Evolutionary conservation across 2,329 filamentous ascomycete species (phyloP).

Genomic region (Pseudocercospora musae): DNA sequence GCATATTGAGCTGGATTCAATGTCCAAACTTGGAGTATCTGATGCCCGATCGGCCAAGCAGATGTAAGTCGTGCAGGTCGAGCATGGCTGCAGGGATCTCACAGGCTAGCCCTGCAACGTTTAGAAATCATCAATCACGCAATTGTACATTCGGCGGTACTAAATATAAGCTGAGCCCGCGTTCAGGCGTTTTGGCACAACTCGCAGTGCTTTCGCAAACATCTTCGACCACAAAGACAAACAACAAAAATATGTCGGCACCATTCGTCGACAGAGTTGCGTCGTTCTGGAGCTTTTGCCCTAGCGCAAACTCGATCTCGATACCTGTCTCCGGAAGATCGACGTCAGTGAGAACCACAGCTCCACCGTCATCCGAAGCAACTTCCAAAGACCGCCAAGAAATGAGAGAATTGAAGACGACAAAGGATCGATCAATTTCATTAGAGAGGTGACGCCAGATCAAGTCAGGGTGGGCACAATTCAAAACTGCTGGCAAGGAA

Average conservation of each 20-base stretch:
- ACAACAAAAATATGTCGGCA: not conserved
- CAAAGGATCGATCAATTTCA: not conserved
- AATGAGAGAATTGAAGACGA: not conserved
- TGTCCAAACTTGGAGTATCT: not conserved
- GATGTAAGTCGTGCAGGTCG: not conserved
- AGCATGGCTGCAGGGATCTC: not conserved
- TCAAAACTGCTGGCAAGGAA: too few species aligned
- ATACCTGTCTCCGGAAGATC: not conserved
- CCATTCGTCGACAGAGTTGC: slow-evolving; percentile 2
- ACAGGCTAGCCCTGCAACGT: not conserved
- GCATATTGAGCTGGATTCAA: not conserved
- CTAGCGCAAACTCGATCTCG: slow-evolving; percentile 2
- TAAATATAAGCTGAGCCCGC: not conserved
- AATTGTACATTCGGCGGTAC: not conserved
- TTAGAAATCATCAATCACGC: not conserved
- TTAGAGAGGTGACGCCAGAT: not conserved
- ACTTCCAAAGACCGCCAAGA: not conserved
- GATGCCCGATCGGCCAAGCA: not conserved
- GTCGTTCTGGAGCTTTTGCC: slow-evolving; percentile 4
- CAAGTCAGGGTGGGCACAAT: too few species aligned
- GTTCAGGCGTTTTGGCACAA: not conserved
- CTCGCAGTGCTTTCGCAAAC: not conserved
- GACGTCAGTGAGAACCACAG: not conserved
- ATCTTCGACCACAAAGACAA: not conserved
- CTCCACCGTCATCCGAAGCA: not conserved